Percentiles rank a stretch among this genome's conserved stretches.
phyloP scores from a whole-genome alignment of 2,329 filamentous ascomycete genomes.

The Talaromyces atroroseus region DNA sequence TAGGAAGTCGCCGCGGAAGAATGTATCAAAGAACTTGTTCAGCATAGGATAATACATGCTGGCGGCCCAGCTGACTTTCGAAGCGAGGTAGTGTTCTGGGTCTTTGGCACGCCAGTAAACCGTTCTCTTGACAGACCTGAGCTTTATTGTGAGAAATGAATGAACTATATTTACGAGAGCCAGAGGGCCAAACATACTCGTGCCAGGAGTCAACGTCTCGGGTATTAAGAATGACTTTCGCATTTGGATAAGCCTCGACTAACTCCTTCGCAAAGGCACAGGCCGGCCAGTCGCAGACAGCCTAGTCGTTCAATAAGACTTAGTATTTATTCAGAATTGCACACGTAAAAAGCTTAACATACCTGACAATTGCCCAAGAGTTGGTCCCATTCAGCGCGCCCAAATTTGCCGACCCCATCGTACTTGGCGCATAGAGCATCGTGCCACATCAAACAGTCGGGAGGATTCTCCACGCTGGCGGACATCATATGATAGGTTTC shows the following conservation, averaged over 20 bases:
- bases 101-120: conserved; percentile 64
- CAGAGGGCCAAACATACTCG: conserved; percentile 29
- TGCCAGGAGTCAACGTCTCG: conserved; percentile 63
- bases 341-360: background rate
- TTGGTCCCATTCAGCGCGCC: conserved; percentile 63
- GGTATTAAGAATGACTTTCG: conserved; percentile 64
- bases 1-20: conserved; percentile 64
- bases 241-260: conserved; percentile 65
- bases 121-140: conserved; percentile 58
- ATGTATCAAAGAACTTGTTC: conserved; percentile 33
- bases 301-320: conserved; percentile 33
- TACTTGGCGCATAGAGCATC: conserved; percentile 61
- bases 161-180: background rate
- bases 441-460: conserved; percentile 64
- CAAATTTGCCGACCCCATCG: conserved; percentile 58
- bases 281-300: conserved; percentile 64
- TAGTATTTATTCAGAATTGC: background rate
- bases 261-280: conserved; percentile 64
- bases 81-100: conserved; percentile 52
- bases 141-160: background rate
- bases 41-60: conserved; percentile 2
- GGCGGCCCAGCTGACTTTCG: conserved; percentile 27
- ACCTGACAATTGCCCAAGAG: conserved; percentile 58
- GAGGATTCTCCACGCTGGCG: conserved; percentile 62
- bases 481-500: conserved; percentile 72